Percentiles rank a stretch among this genome's conserved stretches.
Evolutionary conservation across 768 basidiomycete genomes (phyloP).

Genomic region (Fibroporia radiculosa): DNA sequence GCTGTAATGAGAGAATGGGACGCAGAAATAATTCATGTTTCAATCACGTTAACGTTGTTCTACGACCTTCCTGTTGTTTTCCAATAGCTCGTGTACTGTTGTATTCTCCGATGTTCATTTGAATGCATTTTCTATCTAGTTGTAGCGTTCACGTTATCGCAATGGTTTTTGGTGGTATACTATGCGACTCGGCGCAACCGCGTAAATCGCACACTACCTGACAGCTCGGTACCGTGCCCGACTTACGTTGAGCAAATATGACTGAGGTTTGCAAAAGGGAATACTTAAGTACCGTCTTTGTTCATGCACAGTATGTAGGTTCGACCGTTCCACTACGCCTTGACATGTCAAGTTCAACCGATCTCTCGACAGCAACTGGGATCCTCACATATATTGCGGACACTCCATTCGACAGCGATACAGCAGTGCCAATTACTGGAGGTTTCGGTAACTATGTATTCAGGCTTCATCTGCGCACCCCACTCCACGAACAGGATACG

Average conservation of each 20-base stretch:
- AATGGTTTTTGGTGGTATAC: too few relatives aligned
- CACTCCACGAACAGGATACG: constrained; percentile 36
- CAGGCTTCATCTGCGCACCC: constrained; percentile 36
- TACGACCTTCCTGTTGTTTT: constrained; percentile 13
- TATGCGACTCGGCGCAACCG: too few relatives aligned
- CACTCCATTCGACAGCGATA: constrained; percentile 40
- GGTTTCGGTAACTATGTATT: constrained; percentile 52
- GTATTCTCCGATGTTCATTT: constrained; percentile 11
- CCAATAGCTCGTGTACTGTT: constrained; percentile 13
- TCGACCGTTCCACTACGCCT: too few relatives aligned
- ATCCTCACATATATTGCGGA: constrained; percentile 35
- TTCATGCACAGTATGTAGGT: too few relatives aligned
- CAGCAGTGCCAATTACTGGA: constrained; percentile 36
- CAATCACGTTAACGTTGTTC: constrained; percentile 16
- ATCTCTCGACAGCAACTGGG: constrained; percentile 24
- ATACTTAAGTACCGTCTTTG: too few relatives aligned
- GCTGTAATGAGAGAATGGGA: constrained; percentile 23
- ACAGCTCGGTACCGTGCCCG: too few relatives aligned
- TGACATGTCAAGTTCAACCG: constrained; percentile 5
- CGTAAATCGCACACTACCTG: too few relatives aligned
- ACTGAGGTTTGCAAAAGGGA: too few relatives aligned
- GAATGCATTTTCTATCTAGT: constrained; percentile 14
- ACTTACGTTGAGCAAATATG: too few relatives aligned
- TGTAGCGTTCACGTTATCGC: too few relatives aligned
- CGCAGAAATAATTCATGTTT: constrained; percentile 17